Evolutionary conservation across 305 asterid genomes (phyloP).

Genomic region (Rubia tinctorum): DNA sequence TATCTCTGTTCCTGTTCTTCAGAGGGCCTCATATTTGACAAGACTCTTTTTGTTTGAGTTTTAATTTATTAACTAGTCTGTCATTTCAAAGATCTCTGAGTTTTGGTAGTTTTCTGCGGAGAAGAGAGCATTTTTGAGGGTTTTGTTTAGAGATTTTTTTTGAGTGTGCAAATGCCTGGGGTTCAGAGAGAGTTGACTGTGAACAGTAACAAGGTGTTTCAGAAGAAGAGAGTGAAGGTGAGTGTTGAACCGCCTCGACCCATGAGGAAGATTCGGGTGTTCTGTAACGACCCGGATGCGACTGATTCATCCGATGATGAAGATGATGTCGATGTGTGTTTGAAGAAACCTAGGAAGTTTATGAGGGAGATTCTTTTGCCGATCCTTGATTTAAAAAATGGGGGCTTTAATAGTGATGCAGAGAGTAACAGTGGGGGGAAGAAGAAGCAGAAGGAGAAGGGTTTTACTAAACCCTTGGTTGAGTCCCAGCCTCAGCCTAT

Average conservation of each 20-base stretch:
- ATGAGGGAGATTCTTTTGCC: conserved; percentile 49
- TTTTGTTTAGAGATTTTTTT: conserved; percentile 22
- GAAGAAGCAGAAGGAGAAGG: conserved; percentile 26
- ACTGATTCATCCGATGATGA: conserved; percentile 94
- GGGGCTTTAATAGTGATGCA: conserved; percentile 16
- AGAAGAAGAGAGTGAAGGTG: conserved; percentile 22
- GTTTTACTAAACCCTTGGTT: conserved; percentile 11
- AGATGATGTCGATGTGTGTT: not conserved
- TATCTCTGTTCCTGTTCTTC: conserved; percentile 53
- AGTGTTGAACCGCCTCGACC: conserved; percentile 25
- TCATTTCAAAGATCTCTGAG: not conserved
- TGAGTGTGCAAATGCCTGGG: conserved; percentile 35
- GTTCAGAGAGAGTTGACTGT: conserved; percentile 26
- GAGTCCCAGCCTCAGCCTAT: conserved; percentile 8
- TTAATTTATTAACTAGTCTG: not conserved
- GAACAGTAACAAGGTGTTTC: conserved; percentile 20
- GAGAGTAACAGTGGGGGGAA: conserved; percentile 46
- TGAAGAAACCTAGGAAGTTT: conserved; percentile 40
- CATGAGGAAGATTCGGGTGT: conserved; percentile 49
- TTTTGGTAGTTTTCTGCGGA: conserved; percentile 21
- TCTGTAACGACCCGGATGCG: conserved; percentile 77
- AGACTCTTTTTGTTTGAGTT: not conserved
- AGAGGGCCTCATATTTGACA: conserved; percentile 45
- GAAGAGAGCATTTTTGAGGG: conserved; percentile 20
- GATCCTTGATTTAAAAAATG: not conserved